Conservation (phyloP, 331 rosid genomes). For the Prunus yedoensis region DNA sequence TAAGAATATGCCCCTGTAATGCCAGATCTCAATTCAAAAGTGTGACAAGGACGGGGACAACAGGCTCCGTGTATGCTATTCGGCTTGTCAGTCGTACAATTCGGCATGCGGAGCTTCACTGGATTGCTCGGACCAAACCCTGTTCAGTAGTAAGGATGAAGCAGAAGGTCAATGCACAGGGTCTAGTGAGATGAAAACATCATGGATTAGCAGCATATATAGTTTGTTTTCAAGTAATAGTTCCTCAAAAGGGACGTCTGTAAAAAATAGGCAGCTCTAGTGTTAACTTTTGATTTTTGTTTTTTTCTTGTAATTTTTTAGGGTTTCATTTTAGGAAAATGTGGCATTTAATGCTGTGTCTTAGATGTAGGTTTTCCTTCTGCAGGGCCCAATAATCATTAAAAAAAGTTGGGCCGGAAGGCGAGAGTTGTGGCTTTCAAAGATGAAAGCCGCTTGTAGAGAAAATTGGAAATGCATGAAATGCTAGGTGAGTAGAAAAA, state of each 20-base stretch:
- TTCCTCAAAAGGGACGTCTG: constrained; percentile 58
- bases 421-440: constrained; percentile 58
- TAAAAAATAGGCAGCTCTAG: constrained; percentile 66
- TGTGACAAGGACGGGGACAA: constrained; percentile 91
- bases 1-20: not conserved
- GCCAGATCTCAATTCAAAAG: constrained; percentile 91
- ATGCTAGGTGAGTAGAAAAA: constrained; percentile 12
- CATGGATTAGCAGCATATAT: constrained; percentile 60
- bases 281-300: not conserved
- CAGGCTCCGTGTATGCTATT: constrained; percentile 89
- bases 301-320: constrained; percentile 38
- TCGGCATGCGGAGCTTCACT: constrained; percentile 95
- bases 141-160: constrained; percentile 75
- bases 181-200: constrained; percentile 62
- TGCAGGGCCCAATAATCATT: constrained; percentile 59
- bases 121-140: constrained; percentile 94
- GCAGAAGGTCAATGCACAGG: constrained; percentile 93
- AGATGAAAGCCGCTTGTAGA: constrained; percentile 73
- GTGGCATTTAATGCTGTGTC: constrained; percentile 31
- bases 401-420: constrained; percentile 50
- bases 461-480: constrained; percentile 43
- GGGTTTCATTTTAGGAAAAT: constrained; percentile 40
- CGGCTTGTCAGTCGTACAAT: constrained; percentile 90
- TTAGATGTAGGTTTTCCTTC: constrained; percentile 58
- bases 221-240: constrained; percentile 55